These are phyloP conservation scores for Claviceps sp. DNA, from an alignment of 2,329 filamentous ascomycete genomes.

Conservation along the genomic window DNA sequence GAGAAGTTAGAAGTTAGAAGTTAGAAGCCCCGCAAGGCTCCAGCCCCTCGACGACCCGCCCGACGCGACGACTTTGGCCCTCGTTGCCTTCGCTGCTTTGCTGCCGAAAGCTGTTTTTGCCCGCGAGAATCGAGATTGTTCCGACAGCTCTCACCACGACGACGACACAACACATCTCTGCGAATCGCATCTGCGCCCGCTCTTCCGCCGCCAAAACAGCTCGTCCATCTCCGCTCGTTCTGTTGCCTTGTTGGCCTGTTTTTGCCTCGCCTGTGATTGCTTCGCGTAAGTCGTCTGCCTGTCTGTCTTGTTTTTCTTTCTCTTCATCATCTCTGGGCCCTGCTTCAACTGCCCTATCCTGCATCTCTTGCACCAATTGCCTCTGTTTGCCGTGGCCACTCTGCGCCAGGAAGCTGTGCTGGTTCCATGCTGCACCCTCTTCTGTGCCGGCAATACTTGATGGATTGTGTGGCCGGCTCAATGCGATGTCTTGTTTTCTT, in stretches of 20 bases:
- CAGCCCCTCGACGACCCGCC: constrained; percentile 5
- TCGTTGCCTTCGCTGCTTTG: constrained; percentile 2
- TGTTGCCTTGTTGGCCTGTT: constrained; percentile 9
- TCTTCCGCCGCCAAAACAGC: no score
- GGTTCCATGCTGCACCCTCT: not conserved
- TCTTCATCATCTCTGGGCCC: not conserved
- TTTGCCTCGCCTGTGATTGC: constrained; percentile 23
- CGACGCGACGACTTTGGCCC: no score
- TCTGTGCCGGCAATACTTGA: not conserved
- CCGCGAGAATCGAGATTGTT: no score
- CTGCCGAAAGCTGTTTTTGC: constrained; percentile 1
- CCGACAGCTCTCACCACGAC: constrained; percentile 20
- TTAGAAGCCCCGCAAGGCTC: no score
- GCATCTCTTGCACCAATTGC: not conserved
- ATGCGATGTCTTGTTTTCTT: not conserved
- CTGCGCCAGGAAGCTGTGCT: not conserved
- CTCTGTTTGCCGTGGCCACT: not conserved
- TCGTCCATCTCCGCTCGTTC: constrained; percentile 2
- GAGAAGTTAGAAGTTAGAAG: no score
- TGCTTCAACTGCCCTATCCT: not conserved
- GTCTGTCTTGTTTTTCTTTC: constrained; percentile 1
- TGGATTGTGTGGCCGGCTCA: not conserved
- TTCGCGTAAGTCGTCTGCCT: constrained; percentile 12
- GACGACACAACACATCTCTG: constrained; percentile 13
- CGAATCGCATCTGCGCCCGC: no score